These are phyloP conservation scores for Rhizophagus prolifer DNA, from an alignment of 192 early-diverging fungal genomes.

Conservation along the genomic window DNA sequence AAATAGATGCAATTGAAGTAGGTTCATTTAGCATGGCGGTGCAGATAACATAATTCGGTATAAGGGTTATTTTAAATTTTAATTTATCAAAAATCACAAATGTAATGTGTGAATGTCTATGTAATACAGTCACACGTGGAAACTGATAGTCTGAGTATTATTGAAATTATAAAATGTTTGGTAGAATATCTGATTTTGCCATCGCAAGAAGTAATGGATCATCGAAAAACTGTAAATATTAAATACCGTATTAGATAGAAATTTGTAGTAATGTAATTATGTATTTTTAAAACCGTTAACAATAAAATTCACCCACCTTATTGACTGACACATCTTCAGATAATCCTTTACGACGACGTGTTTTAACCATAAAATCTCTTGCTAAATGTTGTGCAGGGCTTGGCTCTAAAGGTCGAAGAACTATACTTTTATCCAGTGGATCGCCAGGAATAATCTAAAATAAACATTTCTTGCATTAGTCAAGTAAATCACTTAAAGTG, in stretches of 20 bases:
- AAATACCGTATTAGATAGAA: background rate
- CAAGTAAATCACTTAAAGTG: background rate
- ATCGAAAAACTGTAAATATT: slow-evolving; percentile 49
- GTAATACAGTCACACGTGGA: no score
- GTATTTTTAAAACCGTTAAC: background rate
- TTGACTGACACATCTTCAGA: slow-evolving; percentile 79
- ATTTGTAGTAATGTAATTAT: background rate
- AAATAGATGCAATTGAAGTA: slow-evolving; percentile 11
- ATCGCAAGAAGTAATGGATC: slow-evolving; percentile 61
- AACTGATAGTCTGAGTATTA: no score
- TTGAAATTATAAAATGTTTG: background rate
- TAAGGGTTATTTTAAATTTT: background rate
- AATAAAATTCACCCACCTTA: slow-evolving; percentile 54
- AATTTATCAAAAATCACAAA: background rate
- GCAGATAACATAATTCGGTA: slow-evolving; percentile 6
- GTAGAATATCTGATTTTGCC: slow-evolving; percentile 48
- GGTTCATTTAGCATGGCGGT: background rate
- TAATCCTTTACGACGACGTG: slow-evolving; percentile 88
- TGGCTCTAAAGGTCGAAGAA: slow-evolving; percentile 89
- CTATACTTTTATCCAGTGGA: slow-evolving; percentile 86
- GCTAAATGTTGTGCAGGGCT: slow-evolving; percentile 84
- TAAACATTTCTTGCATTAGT: background rate
- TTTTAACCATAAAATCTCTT: slow-evolving; percentile 99
- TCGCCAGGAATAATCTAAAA: slow-evolving; percentile 86
- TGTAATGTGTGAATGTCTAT: no score